These are phyloP conservation scores for Lactuca sativa DNA, from an alignment of 129 eudicot genomes.

Conservation along the genomic window DNA sequence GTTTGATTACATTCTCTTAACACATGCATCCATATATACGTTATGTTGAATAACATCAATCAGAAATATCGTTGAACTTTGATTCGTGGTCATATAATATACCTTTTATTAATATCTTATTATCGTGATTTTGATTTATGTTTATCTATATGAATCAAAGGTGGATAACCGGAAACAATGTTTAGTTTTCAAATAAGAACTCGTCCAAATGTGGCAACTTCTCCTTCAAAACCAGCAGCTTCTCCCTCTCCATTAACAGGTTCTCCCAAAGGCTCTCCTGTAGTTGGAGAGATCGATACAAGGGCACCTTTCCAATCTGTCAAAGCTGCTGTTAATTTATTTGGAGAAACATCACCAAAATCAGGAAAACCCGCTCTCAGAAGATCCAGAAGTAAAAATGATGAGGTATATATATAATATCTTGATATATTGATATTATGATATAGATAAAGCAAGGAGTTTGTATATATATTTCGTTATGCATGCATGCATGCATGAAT, in stretches of 20 bases:
- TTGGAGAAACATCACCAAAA: conserved; percentile 68
- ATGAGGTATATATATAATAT: conserved; percentile 41
- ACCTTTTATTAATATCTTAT: background rate
- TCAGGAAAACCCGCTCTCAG: conserved; percentile 31
- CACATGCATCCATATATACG: conserved; percentile 1
- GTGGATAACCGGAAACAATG: conserved; percentile 39
- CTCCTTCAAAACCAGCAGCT: conserved; percentile 24
- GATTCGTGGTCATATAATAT: background rate
- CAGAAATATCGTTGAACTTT: background rate
- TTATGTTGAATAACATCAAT: background rate
- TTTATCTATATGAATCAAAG: conserved; percentile 18
- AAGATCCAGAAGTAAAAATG: conserved; percentile 44
- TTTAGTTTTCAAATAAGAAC: conserved; percentile 51
- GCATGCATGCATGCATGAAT: background rate
- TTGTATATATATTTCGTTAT: background rate
- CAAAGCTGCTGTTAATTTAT: conserved; percentile 77
- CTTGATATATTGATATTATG: too few relatives aligned
- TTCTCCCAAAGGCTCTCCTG: conserved; percentile 49
- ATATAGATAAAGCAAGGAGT: background rate
- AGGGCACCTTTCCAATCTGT: conserved; percentile 85
- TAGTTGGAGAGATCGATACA: conserved; percentile 77
- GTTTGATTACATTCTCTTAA: background rate
- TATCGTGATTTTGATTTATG: background rate
- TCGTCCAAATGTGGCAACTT: conserved; percentile 38
- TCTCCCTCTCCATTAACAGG: background rate